phyloP scores from a whole-genome alignment of 805 yeast species.

The Metschnikowia chrysomelidarum region DNA sequence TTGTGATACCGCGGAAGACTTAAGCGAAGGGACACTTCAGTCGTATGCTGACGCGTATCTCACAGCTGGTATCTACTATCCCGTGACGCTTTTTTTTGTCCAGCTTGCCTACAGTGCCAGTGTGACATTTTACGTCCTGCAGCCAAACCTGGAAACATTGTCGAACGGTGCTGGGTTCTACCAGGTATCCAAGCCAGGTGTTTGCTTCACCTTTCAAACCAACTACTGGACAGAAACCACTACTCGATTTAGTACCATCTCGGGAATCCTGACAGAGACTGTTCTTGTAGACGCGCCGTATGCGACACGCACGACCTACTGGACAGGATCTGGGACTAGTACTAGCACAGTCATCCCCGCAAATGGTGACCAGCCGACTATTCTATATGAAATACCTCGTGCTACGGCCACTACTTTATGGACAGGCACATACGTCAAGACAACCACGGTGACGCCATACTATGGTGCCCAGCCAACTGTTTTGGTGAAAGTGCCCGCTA shows the following conservation, averaged over 20 bases:
- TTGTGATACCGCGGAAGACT: constrained; percentile 10
- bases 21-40: constrained; percentile 1
- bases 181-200: constrained; percentile 7
- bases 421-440: constrained; percentile 1
- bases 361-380: constrained; percentile 14
- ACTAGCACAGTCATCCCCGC: not conserved
- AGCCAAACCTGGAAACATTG: constrained; percentile 7
- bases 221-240: constrained; percentile 5
- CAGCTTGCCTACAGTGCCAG: constrained; percentile 8
- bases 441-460: constrained; percentile 4
- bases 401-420: constrained; percentile 16
- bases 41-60: constrained; percentile 6
- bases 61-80: constrained; percentile 10
- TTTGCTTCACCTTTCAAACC: constrained; percentile 1
- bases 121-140: constrained; percentile 1
- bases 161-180: constrained; percentile 5
- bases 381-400: constrained; percentile 15
- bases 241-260: constrained; percentile 3
- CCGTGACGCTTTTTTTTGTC: constrained; percentile 11
- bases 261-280: not conserved
- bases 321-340: constrained; percentile 1
- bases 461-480: constrained; percentile 4
- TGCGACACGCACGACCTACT: not conserved
- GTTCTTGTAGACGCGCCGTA: constrained; percentile 1
- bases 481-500: constrained; percentile 11